Evolutionary conservation across 345 rosid genomes (phyloP), one percentile per base, ranked within the genome.

Genomic region (Eutrema heterophyllum): DNA sequence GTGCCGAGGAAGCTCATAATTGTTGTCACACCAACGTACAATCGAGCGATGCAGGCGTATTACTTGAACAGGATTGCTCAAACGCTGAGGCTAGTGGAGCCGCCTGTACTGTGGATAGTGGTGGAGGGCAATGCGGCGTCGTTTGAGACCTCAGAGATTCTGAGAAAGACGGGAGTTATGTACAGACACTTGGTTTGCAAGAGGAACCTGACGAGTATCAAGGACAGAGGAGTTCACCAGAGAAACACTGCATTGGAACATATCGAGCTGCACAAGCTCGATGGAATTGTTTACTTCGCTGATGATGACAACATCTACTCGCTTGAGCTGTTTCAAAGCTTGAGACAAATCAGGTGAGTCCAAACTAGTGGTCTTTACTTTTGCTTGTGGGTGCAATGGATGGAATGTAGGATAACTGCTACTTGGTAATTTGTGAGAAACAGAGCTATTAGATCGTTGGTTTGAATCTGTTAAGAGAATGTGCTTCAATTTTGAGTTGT

Each of bases 81-180:
- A 62, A 84, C 86, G 30, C 66, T 94, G 82, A 84, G 88, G 81
- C 84, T 91, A 13, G 95, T 89, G 68, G 82, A 77, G 67, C 87
- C 93, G 15, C 98, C 98, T 24, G 15, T 94, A 49, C 75, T 94
- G 69, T 94, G 98, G 98, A 84, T 94, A 39, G 97, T 91, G 79
- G 98, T 91, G 68, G 98, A 94, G 75, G 84, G 80, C 54, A 83
- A 83, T 38, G 66, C 70, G 7, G 93, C 89, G 29, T 85, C 97
- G 16, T 69, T 79, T 71, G 98, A 91, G 86, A 91, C 97, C 0
- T 92, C 95, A 0, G 97, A 86, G 68, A 62, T 91, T 57, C 62
- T 94, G 85, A 88, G 98, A 72, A 88, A 84, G 77, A 86, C 89
- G 0, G 95, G 97, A 57, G 93, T 89, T 13, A 84, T 94, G 93